These are phyloP conservation scores for Casaregolazyma suthepensis DNA, from an alignment of 1,139 yeast genomes.

Conservation along the genomic window DNA sequence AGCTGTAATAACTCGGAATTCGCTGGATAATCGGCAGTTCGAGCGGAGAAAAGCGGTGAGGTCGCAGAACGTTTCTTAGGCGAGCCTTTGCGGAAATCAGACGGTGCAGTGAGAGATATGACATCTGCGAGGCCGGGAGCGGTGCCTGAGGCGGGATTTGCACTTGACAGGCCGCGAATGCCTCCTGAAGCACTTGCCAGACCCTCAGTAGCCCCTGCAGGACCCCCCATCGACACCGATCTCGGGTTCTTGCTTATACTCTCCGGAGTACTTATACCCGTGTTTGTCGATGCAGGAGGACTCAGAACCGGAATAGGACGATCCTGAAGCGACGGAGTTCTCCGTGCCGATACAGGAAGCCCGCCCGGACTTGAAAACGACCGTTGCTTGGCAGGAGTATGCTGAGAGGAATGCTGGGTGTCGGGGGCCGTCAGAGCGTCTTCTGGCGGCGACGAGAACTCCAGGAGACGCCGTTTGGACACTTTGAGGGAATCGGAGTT, in stretches of 20 bases:
- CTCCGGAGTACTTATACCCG: not conserved
- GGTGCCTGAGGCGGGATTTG: not conserved
- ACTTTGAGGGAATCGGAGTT: slow-evolving; percentile 21
- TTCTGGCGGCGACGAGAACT: slow-evolving; percentile 20
- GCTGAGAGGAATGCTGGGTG: slow-evolving; percentile 7
- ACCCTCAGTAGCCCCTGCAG: no score
- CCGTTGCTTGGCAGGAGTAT: slow-evolving; percentile 26
- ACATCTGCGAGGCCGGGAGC: not conserved
- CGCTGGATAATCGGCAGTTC: not conserved
- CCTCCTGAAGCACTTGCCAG: no score
- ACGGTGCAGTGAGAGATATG: not conserved
- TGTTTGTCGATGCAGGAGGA: slow-evolving; percentile 22
- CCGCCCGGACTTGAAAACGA: slow-evolving; percentile 23
- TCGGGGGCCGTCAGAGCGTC: not conserved
- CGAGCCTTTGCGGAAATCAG: not conserved
- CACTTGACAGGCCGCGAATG: no score
- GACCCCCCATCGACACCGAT: not conserved
- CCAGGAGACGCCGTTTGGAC: slow-evolving; percentile 24
- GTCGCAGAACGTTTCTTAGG: slow-evolving; percentile 11
- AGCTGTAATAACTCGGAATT: not conserved
- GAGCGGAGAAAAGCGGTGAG: slow-evolving; percentile 13
- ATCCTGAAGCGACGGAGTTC: slow-evolving; percentile 29
- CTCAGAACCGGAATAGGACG: slow-evolving; percentile 29
- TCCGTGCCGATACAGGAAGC: slow-evolving; percentile 12
- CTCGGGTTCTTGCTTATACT: not conserved